Base-by-base conservation (phyloP, 2,329 filamentous ascomycete species). In the Chaetomium sp. region DNA sequence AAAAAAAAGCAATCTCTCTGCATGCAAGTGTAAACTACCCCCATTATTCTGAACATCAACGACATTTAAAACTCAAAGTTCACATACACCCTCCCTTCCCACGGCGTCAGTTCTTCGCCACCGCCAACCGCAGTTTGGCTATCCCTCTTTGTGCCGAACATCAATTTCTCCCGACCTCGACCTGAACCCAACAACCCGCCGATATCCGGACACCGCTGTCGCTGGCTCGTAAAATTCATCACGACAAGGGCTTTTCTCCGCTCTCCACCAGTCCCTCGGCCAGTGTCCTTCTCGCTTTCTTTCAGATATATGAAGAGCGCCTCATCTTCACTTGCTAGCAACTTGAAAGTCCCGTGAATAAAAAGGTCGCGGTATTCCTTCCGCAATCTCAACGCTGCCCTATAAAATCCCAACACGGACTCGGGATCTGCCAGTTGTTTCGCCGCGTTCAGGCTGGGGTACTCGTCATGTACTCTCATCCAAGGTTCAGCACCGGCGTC, bases 391-490 rank as follows among this genome's bases (percentile, higher is more conserved):
- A 87, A 68, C 55, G 77, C 74, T 49, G 71, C 69, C 67, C 78
- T 77, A 79, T 84, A 88, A 69, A 85, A 87, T 32, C 76, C 72
- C 49, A 84, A 72, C 1, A 85, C 79, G 1, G 77, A 78, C 9
- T 73, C 66, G 1, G 62, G 63, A 50, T 79, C 72, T 4, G 51
- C 53, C 35, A 69, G 61, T 63, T 82, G 78, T 5, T 64, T 63
- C 9, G 72, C 74, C 10, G 79, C 82, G 56, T 87, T 87, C 67
- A 82, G 71, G 41, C 72, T 69, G 1, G 64, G 63, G 61, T 80
- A 83, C 53, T 79, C 72, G 48, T 84, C 79, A 66, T 86, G 81
- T 4, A 80, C 75, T 6, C 78, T 74, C 79, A 86, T 87, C 84
- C 84, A 87, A 7, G 65, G 65, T n/a, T 52, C 59, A 52, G 72